Conservation (phyloP, 169 alveolate species). For the Besnoitia besnoiti region DNA sequence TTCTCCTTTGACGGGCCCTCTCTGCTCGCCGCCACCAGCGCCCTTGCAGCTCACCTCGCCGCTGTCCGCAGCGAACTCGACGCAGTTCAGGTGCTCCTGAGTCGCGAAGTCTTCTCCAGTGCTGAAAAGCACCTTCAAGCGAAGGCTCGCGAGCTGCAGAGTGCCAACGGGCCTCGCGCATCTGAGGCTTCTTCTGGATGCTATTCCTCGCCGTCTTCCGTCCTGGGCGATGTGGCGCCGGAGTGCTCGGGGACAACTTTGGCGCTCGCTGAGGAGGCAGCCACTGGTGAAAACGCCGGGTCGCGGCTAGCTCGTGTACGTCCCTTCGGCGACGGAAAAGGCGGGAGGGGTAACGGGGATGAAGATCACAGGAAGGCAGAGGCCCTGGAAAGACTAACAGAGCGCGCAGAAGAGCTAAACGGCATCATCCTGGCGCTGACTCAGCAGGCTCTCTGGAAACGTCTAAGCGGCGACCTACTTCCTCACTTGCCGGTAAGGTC, state of each 20-base stretch:
- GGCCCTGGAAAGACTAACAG: background rate
- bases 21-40: background rate
- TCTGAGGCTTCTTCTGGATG: background rate
- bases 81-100: background rate
- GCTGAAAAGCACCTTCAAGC: background rate
- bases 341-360: too few relatives aligned
- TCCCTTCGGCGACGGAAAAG: too few relatives aligned
- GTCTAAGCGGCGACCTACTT: background rate
- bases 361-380: background rate
- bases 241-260: too few relatives aligned
- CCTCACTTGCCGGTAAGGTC: slow-evolving; percentile 19
- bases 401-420: background rate
- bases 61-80: background rate
- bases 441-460: slow-evolving; percentile 1
- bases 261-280: too few relatives aligned
- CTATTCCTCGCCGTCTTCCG: background rate
- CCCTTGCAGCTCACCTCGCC: background rate
- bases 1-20: slow-evolving; percentile 26
- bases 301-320: too few relatives aligned
- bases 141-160: background rate
- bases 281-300: too few relatives aligned
- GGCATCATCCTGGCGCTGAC: background rate
- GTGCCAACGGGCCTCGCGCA: background rate
- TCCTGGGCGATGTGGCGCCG: too few relatives aligned
- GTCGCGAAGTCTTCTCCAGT: background rate